Conservation (phyloP, 2,329 filamentous ascomycete genomes). For the Metarhizium robertsii region DNA sequence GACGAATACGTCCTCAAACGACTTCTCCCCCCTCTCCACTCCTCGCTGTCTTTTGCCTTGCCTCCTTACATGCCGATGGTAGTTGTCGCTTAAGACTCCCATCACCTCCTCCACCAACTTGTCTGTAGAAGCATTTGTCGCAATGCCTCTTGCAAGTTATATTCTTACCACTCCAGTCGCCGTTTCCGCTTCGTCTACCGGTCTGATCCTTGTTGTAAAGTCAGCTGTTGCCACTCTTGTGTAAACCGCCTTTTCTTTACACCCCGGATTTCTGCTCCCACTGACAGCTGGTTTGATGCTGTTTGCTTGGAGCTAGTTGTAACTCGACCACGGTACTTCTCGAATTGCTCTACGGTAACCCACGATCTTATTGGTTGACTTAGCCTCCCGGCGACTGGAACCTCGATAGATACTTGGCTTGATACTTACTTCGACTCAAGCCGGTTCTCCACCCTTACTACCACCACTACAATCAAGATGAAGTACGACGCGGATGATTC, state of each 20-base stretch:
- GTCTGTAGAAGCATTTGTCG: conserved; percentile 28
- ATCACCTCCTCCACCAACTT: conserved; percentile 12
- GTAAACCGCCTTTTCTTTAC: conserved; percentile 31
- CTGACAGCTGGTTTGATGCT: conserved; percentile 22
- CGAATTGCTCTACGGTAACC: conserved; percentile 23
- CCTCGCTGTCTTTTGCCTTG: conserved; percentile 1
- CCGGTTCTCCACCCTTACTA: conserved; percentile 15
- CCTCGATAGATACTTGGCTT: conserved; percentile 18
- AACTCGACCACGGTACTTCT: conserved; percentile 21
- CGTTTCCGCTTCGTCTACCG: conserved; percentile 52
- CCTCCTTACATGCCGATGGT: conserved; percentile 21
- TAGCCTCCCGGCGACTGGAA: conserved; percentile 48
- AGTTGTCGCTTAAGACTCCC: conserved; percentile 23
- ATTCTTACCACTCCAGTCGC: conserved; percentile 47
- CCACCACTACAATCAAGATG: conserved; percentile 43
- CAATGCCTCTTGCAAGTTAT: conserved; percentile 49
- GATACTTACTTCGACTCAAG: conserved; percentile 16
- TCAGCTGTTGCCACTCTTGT: conserved; percentile 30
- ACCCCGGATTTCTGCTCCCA: conserved; percentile 29
- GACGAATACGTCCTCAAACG: neutral
- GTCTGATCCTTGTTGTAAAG: conserved; percentile 47
- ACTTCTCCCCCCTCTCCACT: too few species aligned
- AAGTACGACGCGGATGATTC: conserved; percentile 42
- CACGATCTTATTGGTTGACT: conserved; percentile 39
- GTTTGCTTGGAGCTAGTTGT: conserved; percentile 28